Base-by-base conservation (phyloP, 148 eudicot genomes). In the Diospyros kaki region DNA sequence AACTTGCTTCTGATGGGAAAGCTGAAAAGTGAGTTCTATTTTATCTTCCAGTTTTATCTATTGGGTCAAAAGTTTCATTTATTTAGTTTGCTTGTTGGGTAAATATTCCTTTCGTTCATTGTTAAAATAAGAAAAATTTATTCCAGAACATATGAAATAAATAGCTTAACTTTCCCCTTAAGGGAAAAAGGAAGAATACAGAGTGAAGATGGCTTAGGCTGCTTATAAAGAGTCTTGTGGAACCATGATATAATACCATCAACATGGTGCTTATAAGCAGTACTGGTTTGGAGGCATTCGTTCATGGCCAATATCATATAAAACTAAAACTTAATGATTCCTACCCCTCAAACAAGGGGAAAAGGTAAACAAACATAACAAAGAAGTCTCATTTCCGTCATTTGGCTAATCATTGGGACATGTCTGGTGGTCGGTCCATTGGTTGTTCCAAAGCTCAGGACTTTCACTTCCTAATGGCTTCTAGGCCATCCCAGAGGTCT, bases 1-100 rank as follows among this genome's bases (percentile, higher is more conserved):
- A 39, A 12, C 58, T 56, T 52, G 12, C 70, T 9, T 70, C 79
- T 53, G 64, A 60, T 11, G 68, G 61, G 40, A 81, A 80, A 45
- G 70, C 38, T 48, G 80, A 75, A 76, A 73, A 14, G 95, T 88
- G 76, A 77, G 86, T 79, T 64, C 18, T 56, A 13, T 52, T 62
- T 72, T 11, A 46, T 58, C 14, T 58, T 54, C 15, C 15, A 48
- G 1, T 44, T 45, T 43, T 64, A 11, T 3, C 38, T 44, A 3
- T 67, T 7, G 14, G 11, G 17, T 28, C 0, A 28, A 18, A 6
- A 40, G 12, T 53, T 44, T 8, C 52, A 10, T 42, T 54, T 43
- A 40, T 28, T 54, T 54, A 15, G 2, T 53, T 45, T 43, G 4
- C 40, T 53, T 50, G 39, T 54, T 13, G 6, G 42, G 6, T 64